Evolutionary conservation across 352 stramenopile species (phyloP).

Genomic region (Globisporangium lucens): DNA sequence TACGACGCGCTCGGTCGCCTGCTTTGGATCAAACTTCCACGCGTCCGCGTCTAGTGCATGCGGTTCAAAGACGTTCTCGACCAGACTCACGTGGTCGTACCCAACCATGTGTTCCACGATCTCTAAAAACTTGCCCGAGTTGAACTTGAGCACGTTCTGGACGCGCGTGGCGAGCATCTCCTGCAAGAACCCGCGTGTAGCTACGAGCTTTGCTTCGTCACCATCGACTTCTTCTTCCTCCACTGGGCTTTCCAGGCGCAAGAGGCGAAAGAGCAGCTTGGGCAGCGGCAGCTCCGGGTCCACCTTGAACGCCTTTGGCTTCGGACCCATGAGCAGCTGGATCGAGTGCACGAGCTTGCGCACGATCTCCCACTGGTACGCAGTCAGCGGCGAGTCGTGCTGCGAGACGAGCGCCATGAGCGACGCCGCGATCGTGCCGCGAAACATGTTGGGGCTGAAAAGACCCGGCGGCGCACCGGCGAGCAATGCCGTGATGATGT

Average conservation of each 20-base stretch:
- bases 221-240: neutral
- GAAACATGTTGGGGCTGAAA: slow-evolving; percentile 73
- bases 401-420: slow-evolving; percentile 43
- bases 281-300: slow-evolving; percentile 44
- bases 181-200: slow-evolving; percentile 36
- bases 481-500: slow-evolving; percentile 58
- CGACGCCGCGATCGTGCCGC: slow-evolving; percentile 42
- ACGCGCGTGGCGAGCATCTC: slow-evolving; percentile 47
- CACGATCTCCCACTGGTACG: slow-evolving; percentile 50
- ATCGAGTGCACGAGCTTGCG: slow-evolving; percentile 56
- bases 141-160: slow-evolving; percentile 58
- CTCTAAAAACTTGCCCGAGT: slow-evolving; percentile 32
- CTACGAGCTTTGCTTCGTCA: slow-evolving; percentile 5
- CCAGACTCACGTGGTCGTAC: slow-evolving; percentile 27
- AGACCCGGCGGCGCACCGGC: slow-evolving; percentile 44
- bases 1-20: slow-evolving; percentile 17
- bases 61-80: slow-evolving; percentile 37
- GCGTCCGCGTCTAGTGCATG: slow-evolving; percentile 33
- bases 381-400: slow-evolving; percentile 27
- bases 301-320: slow-evolving; percentile 22
- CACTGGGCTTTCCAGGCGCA: slow-evolving; percentile 25
- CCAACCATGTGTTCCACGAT: slow-evolving; percentile 47
- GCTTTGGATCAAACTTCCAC: slow-evolving; percentile 30
- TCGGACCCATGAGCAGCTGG: slow-evolving; percentile 35
- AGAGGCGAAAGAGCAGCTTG: slow-evolving; percentile 58